Evolutionary conservation across 2,329 filamentous ascomycete genomes (phyloP).

Genomic region (Talaromyces marneffei): DNA sequence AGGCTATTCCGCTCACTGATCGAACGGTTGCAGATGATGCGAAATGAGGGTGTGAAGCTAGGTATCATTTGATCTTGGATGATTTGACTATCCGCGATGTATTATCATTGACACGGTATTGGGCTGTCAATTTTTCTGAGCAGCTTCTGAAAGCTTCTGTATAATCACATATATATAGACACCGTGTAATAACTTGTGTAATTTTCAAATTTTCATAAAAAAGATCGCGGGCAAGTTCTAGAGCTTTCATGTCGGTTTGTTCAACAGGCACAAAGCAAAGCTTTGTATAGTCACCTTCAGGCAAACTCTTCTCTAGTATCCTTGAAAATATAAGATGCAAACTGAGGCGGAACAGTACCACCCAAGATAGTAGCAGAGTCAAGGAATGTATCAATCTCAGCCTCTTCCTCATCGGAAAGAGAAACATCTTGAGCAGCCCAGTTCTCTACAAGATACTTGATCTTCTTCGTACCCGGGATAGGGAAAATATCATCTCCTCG

Average conservation of each 20-base stretch:
- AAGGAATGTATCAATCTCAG: conserved; percentile 5
- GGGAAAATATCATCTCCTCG: conserved; percentile 43
- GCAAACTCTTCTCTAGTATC: conserved; percentile 7
- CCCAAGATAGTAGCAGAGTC: conserved; percentile 6
- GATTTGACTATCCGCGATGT: not conserved
- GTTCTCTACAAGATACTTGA: conserved; percentile 15
- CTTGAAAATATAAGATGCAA: conserved; percentile 5
- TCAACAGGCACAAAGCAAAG: not conserved
- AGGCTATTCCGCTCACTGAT: conserved; percentile 31
- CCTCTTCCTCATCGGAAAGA: conserved; percentile 7
- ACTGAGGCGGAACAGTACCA: not conserved
- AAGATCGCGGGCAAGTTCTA: not conserved
- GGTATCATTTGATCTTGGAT: not conserved
- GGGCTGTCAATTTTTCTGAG: not conserved
- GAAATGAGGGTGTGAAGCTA: conserved; percentile 16
- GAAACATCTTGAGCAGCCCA: conserved; percentile 1
- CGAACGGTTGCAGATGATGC: conserved; percentile 29
- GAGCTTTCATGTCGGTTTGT: not conserved
- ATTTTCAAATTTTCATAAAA: not conserved
- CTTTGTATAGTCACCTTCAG: not conserved
- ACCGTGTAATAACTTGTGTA: too few relatives aligned
- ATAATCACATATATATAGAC: not conserved
- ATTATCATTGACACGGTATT: not conserved
- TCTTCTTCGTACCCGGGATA: conserved; percentile 25
- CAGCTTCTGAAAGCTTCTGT: not conserved